Evolutionary conservation across 2,329 filamentous ascomycete genomes (phyloP).

Genomic region (Cordyceps cateniannulata): DNA sequence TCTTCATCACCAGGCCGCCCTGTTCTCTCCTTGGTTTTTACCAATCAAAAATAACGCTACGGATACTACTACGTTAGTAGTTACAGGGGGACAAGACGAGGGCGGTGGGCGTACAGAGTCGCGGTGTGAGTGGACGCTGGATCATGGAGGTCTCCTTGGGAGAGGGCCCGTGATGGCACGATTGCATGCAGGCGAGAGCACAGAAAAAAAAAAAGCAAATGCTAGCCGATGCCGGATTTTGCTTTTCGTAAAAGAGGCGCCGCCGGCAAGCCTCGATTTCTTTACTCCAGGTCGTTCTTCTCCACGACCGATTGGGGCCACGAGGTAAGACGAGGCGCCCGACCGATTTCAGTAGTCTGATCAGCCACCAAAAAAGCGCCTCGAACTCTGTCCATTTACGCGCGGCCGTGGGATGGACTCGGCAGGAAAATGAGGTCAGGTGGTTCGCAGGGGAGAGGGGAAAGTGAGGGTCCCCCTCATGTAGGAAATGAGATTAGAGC

Average conservation of each 20-base stretch:
- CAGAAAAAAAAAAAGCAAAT: not conserved
- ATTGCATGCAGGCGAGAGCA: not conserved
- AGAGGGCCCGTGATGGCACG: not conserved
- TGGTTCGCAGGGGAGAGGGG: no score
- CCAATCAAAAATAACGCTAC: no score
- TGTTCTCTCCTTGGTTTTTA: no score
- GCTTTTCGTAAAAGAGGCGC: no score
- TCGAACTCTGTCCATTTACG: not conserved
- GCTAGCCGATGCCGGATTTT: not conserved
- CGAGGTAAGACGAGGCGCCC: not conserved
- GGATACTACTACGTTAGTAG: no score
- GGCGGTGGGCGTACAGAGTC: not conserved
- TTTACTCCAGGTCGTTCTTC: no score
- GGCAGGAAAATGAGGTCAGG: no score
- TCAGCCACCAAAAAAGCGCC: conserved; percentile 1
- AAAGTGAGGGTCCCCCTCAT: no score
- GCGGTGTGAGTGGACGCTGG: not conserved
- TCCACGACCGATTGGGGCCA: not conserved
- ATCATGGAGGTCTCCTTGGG: not conserved
- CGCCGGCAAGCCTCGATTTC: no score
- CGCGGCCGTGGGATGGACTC: no score
- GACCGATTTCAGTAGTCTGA: not conserved
- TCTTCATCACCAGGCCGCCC: no score
- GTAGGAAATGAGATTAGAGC: no score
- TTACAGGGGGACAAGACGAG: not conserved